Conservation (phyloP, 306 rosid genomes). For the Sphenostylis stenocarpa region DNA sequence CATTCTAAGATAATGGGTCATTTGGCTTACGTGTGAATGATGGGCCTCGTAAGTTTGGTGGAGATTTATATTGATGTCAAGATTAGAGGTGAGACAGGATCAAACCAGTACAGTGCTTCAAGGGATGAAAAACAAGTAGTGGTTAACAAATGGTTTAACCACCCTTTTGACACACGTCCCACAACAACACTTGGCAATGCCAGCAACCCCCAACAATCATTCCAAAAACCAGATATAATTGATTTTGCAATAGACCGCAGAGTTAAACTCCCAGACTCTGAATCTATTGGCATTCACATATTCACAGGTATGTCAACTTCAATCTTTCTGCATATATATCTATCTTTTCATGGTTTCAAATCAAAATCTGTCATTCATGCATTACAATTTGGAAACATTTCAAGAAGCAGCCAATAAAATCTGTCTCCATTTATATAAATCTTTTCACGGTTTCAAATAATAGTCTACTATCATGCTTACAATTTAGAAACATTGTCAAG, state of each 20-base stretch:
- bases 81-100: not conserved
- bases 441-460: slow-evolving; percentile 8
- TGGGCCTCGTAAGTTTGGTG: not conserved
- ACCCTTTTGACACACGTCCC: slow-evolving; percentile 16
- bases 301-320: slow-evolving; percentile 35
- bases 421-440: not conserved
- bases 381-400: slow-evolving; percentile 13
- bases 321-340: not conserved
- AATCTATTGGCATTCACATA: slow-evolving; percentile 36
- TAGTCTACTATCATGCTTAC: slow-evolving; percentile 2
- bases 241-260: slow-evolving; percentile 18
- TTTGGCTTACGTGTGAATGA: not conserved
- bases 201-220: slow-evolving; percentile 16
- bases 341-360: slow-evolving; percentile 7
- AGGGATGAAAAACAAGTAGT: not conserved
- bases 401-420: not conserved
- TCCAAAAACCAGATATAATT: slow-evolving; percentile 30
- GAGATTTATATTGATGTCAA: not conserved
- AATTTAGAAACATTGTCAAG: not conserved
- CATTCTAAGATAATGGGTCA: not conserved
- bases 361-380: not conserved
- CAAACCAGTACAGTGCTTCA: not conserved
- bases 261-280: slow-evolving; percentile 9
- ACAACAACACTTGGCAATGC: slow-evolving; percentile 46
- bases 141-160: slow-evolving; percentile 36